phyloP scores from a whole-genome alignment of 2,329 filamentous ascomycete genomes.

The Ophiostoma sp. region DNA sequence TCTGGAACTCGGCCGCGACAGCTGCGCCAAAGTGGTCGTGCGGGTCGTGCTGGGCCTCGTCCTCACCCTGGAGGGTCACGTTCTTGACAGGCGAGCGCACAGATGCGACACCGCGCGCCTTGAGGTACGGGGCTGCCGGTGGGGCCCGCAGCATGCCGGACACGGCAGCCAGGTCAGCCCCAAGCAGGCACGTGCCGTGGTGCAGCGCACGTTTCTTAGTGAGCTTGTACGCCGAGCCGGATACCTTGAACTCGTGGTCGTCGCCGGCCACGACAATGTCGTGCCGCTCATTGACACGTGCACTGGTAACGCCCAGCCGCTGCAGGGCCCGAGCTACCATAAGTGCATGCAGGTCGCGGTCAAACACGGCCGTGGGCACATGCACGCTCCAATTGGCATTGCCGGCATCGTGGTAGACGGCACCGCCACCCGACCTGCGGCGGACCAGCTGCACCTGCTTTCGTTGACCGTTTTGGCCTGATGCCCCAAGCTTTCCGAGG shows the following conservation, averaged over 20 bases:
- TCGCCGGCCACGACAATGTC: slow-evolving; percentile 72
- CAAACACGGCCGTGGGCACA: slow-evolving; percentile 68
- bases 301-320: slow-evolving; percentile 57
- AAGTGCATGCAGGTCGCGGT: slow-evolving; percentile 79
- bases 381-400: slow-evolving; percentile 96
- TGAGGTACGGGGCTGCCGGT: slow-evolving; percentile 63
- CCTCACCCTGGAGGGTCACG: slow-evolving; percentile 39
- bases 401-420: slow-evolving; percentile 88
- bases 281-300: slow-evolving; percentile 80
- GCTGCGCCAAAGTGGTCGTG: slow-evolving; percentile 45
- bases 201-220: slow-evolving; percentile 74
- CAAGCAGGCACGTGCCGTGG: slow-evolving; percentile 84
- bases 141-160: slow-evolving; percentile 70
- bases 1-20: slow-evolving; percentile 60
- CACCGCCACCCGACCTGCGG: slow-evolving; percentile 79
- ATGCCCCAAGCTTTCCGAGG: slow-evolving; percentile 51
- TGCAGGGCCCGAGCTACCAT: slow-evolving; percentile 86
- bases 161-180: slow-evolving; percentile 67
- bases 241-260: slow-evolving; percentile 58
- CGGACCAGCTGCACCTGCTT: slow-evolving; percentile 60
- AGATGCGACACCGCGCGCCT: slow-evolving; percentile 82
- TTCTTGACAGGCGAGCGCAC: slow-evolving; percentile 82
- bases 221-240: slow-evolving; percentile 91
- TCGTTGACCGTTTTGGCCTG: slow-evolving; percentile 15
- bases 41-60: slow-evolving; percentile 5